Evolutionary conservation across 2,329 filamentous ascomycete genomes (phyloP).

Genomic region (Chaetomiaceae sp.): DNA sequence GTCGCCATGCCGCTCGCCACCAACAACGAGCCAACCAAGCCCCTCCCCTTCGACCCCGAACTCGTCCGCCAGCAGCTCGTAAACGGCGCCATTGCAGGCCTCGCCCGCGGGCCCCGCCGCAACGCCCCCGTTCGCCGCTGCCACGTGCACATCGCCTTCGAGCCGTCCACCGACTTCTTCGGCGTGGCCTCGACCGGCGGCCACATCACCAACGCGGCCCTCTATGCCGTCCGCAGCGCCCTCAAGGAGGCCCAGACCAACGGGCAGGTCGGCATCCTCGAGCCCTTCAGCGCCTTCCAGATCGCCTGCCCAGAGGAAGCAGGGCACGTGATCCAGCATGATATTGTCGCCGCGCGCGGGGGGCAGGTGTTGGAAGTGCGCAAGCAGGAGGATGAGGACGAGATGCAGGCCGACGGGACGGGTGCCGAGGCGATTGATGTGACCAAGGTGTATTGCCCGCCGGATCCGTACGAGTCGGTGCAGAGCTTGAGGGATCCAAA

Average conservation of each 20-base stretch:
- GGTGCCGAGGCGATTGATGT: slow-evolving; percentile 55
- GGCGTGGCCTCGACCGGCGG: slow-evolving; percentile 65
- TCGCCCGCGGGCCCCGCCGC: slow-evolving; percentile 78
- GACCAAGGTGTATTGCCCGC: slow-evolving; percentile 75
- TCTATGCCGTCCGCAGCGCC: slow-evolving; percentile 61
- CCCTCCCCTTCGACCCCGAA: slow-evolving; percentile 46
- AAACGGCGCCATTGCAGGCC: slow-evolving; percentile 76
- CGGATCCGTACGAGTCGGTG: slow-evolving; percentile 69
- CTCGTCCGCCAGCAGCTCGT: slow-evolving; percentile 58
- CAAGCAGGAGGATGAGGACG: slow-evolving; percentile 38
- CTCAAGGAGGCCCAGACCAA: slow-evolving; percentile 58
- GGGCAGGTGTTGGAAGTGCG: slow-evolving; percentile 72
- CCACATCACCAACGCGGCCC: slow-evolving; percentile 62
- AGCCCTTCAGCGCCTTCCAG: slow-evolving; percentile 87
- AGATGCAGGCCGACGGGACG: slow-evolving; percentile 24
- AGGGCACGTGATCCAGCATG: slow-evolving; percentile 77
- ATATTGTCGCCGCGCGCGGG: slow-evolving; percentile 70
- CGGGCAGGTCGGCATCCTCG: slow-evolving; percentile 65
- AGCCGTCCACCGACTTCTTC: slow-evolving; percentile 61
- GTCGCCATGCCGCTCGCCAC: slow-evolving; percentile 51
- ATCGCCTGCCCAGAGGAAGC: slow-evolving; percentile 81
- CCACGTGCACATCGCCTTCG: slow-evolving; percentile 64
- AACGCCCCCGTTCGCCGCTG: slow-evolving; percentile 76
- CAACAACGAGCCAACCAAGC: slow-evolving; percentile 39
- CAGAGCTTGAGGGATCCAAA: slow-evolving; percentile 51